These are phyloP conservation scores for Aureobasidium leucospermi DNA, from an alignment of 2,329 filamentous ascomycete species.

Conservation along the genomic window DNA sequence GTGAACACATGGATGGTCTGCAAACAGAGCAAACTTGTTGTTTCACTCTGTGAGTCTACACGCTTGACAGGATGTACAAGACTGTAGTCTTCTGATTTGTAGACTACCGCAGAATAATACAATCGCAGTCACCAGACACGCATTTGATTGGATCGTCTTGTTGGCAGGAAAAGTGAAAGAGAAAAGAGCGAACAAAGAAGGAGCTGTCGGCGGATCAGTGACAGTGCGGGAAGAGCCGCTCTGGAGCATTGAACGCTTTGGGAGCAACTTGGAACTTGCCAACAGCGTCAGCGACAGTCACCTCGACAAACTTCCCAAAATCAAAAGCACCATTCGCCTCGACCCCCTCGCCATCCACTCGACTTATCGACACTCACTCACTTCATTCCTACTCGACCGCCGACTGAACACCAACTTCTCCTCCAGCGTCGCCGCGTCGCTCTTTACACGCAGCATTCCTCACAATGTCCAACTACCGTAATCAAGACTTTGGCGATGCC, in stretches of 20 bases:
- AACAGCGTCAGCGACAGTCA: neutral
- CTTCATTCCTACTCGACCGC: neutral
- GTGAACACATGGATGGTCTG: slow-evolving; percentile 10
- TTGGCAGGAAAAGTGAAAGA: neutral
- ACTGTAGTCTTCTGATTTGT: neutral
- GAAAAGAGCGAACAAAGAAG: slow-evolving; percentile 4
- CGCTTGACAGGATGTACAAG: neutral
- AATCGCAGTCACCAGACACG: neutral
- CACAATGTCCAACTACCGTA: slow-evolving; percentile 35
- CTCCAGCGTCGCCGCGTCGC: slow-evolving; percentile 11
- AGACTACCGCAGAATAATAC: too few species aligned
- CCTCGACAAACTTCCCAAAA: neutral
- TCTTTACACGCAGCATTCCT: neutral
- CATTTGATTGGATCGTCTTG: neutral
- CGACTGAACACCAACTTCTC: neutral
- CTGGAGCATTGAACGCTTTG: slow-evolving; percentile 2
- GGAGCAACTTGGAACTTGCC: neutral
- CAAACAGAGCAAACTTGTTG: slow-evolving; percentile 3
- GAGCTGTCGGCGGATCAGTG: neutral
- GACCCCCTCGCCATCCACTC: neutral
- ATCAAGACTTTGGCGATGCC: slow-evolving; percentile 40
- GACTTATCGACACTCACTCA: neutral
- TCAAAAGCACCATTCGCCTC: neutral
- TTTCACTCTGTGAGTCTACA: neutral
- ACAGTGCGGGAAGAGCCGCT: slow-evolving; percentile 2